Conservation (phyloP, 2,329 filamentous ascomycete species). For the Cryphonectria parasitica region DNA sequence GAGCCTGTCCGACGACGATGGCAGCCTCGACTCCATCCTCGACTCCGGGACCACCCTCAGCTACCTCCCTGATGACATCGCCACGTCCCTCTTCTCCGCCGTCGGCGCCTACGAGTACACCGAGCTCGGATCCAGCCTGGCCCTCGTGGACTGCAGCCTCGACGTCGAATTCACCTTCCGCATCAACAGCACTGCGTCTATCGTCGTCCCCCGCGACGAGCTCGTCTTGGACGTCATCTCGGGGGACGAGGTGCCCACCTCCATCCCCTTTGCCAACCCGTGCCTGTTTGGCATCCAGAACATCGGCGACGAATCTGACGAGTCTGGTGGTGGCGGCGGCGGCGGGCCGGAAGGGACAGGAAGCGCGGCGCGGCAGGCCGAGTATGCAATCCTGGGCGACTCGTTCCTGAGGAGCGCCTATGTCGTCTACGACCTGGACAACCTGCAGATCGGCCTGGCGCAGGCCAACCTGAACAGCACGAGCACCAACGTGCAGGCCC, state of each 20-base stretch:
- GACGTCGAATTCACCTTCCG: conserved; percentile 45
- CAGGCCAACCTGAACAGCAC: conserved; percentile 56
- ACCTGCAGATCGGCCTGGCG: conserved; percentile 55
- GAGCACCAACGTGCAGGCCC: conserved; percentile 49
- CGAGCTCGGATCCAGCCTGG: conserved; percentile 38
- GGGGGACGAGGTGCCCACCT: conserved; percentile 34
- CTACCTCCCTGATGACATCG: conserved; percentile 61
- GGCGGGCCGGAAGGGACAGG: background rate
- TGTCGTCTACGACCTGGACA: conserved; percentile 58
- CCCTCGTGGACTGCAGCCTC: conserved; percentile 47
- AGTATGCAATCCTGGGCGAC: conserved; percentile 48
- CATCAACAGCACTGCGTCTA: conserved; percentile 43
- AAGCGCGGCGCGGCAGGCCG: conserved; percentile 15
- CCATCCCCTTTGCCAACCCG: conserved; percentile 45
- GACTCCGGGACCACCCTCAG: conserved; percentile 70
- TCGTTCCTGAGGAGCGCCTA: conserved; percentile 55
- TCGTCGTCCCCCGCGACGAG: conserved; percentile 41
- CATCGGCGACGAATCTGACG: conserved; percentile 34
- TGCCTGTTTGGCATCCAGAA: conserved; percentile 62
- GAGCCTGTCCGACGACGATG: conserved; percentile 36
- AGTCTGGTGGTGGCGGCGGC: conserved; percentile 36
- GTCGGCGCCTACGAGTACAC: conserved; percentile 46
- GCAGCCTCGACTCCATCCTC: conserved; percentile 58
- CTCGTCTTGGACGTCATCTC: conserved; percentile 46
- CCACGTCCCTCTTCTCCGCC: conserved; percentile 42